These are phyloP conservation scores for Ogataea henricii DNA, from an alignment of 805 yeast species.

Conservation along the genomic window DNA sequence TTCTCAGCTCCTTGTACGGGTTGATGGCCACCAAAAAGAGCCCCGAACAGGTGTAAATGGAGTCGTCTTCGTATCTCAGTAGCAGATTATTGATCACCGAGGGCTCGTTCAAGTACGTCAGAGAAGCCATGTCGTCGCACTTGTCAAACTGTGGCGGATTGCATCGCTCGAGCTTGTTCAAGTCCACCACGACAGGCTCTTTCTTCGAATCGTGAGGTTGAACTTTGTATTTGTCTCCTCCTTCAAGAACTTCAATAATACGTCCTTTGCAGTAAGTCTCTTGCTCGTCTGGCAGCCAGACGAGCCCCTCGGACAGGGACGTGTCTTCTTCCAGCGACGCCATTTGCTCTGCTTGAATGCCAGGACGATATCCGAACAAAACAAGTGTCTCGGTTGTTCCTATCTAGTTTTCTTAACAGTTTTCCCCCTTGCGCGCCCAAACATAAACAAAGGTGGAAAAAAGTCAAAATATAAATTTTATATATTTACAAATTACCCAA, in stretches of 20 bases:
- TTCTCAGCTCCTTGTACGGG: constrained; percentile 77
- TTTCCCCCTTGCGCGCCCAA: constrained; percentile 8
- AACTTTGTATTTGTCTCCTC: constrained; percentile 40
- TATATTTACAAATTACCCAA: constrained; percentile 9
- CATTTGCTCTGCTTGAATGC: not conserved
- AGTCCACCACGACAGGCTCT: constrained; percentile 39
- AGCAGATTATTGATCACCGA: constrained; percentile 86
- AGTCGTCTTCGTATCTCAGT: constrained; percentile 72
- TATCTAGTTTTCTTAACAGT: not conserved
- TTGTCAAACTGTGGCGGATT: constrained; percentile 90
- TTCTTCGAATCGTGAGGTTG: constrained; percentile 11
- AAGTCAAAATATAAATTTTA: not conserved
- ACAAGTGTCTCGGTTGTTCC: constrained; percentile 5
- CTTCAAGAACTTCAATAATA: constrained; percentile 45
- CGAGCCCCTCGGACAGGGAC: constrained; percentile 50
- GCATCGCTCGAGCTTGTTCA: constrained; percentile 57
- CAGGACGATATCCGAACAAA: not conserved
- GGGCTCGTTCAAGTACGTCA: constrained; percentile 92
- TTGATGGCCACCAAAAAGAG: constrained; percentile 92
- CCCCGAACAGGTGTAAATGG: constrained; percentile 93
- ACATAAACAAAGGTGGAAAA: constrained; percentile 9
- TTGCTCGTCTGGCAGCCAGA: constrained; percentile 73
- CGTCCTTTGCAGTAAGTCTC: constrained; percentile 62
- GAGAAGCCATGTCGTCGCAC: constrained; percentile 93
- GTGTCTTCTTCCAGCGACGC: constrained; percentile 38